These are phyloP conservation scores for Cordyceps fumosorosea DNA, from an alignment of 2,329 filamentous ascomycete species.

Conservation along the genomic window DNA sequence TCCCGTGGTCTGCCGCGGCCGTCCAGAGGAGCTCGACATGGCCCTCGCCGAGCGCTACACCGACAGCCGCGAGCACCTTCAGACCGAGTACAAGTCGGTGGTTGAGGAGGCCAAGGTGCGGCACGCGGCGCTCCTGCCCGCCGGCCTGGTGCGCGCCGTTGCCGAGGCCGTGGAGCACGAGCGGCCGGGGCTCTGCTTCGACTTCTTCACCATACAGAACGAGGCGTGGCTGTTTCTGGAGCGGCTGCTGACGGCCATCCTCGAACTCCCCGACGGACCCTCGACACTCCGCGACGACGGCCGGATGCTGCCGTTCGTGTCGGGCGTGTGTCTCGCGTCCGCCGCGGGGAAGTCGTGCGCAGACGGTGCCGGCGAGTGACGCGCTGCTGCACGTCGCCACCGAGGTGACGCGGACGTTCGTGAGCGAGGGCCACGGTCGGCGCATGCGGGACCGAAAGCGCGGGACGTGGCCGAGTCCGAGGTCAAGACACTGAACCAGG, in stretches of 20 bases:
- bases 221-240: background rate
- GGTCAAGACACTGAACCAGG: background rate
- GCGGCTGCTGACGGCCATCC: background rate
- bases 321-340: conserved; percentile 1
- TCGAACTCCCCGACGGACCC: background rate
- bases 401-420: background rate
- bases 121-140: background rate
- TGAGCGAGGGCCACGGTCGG: background rate
- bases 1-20: background rate
- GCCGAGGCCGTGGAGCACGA: background rate
- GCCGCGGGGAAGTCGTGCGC: background rate
- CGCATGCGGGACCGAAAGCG: background rate
- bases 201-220: conserved; percentile 3
- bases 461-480: background rate
- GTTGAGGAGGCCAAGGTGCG: background rate
- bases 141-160: background rate
- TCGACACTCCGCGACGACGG: background rate
- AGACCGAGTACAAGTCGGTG: background rate
- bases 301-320: background rate
- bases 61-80: background rate
- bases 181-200: background rate
- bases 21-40: background rate
- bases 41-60: background rate
- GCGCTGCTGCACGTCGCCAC: background rate
- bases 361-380: background rate